Base-by-base conservation (phyloP, 2,329 filamentous ascomycete genomes). In the Neonectria punicea region DNA sequence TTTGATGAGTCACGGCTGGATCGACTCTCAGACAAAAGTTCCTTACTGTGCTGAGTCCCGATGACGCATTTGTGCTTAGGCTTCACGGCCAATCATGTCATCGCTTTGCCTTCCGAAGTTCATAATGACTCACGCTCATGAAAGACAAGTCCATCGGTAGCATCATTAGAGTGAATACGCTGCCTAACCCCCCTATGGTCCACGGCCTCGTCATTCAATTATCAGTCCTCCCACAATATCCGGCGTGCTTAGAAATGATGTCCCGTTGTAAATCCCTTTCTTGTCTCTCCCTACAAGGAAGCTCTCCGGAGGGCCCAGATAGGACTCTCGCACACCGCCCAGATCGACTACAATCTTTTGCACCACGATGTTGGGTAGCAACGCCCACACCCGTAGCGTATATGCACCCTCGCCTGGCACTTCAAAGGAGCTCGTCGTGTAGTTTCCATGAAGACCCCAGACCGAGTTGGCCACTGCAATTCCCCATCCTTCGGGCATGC, bases 291-390 rank as follows among this genome's bases (percentile, higher is more conserved):
- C 39, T 10, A 43, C 10, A 5, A 83, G 70, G 65, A 85, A 86
- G 56, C 84, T 87, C 80, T 87, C 85, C 1, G 86, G 86, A 4
- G 87, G 86, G 0, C 87, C 87, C 2, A 89, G 76, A 68, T 87
- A 89, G 53, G 84, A 87, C 16, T 80, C 75, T 58, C 85, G 76
- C 2, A 87, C 81, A 6, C 86, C 87, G 1, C 87, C 87, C 25
- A 88, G 70, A 68, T 89, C 80, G 8, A 89, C 68, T 1, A 89
- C 79, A 41, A 89, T 76, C 80, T 87, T 88, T 74, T 89, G 85
- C 43, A 89, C 79, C 5, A 87, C 72, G 1, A 88, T 78, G 30
- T 84, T 84, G 0, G 85, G 84, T 71, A 86, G 78, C 25, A 87
- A 75, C 8, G 82, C 80, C 84, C 85, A 86, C 43, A 88, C 72